These are phyloP conservation scores for Usnea hakonensis DNA, from an alignment of 495 filamentous ascomycete species.

Conservation along the genomic window DNA sequence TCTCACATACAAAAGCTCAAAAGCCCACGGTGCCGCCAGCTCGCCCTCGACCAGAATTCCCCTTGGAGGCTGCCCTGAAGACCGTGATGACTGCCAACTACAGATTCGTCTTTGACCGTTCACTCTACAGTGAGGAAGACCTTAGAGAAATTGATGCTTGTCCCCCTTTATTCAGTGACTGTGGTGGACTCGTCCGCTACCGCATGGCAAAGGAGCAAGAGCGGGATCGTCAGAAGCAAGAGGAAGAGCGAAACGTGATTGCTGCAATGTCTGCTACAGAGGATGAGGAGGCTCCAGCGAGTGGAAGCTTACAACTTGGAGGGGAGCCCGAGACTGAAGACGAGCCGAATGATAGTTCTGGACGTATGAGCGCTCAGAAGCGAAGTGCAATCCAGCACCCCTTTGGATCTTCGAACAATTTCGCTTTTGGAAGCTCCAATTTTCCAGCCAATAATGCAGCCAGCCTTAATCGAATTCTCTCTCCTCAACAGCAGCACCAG, in stretches of 20 bases:
- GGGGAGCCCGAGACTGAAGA: slow-evolving; percentile 76
- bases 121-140: slow-evolving; percentile 46
- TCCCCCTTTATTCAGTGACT: slow-evolving; percentile 72
- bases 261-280: slow-evolving; percentile 36
- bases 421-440: slow-evolving; percentile 41
- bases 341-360: slow-evolving; percentile 41
- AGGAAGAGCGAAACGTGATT: slow-evolving; percentile 48
- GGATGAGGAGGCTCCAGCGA: slow-evolving; percentile 57
- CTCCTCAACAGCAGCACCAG: slow-evolving; percentile 73
- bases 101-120: slow-evolving; percentile 51
- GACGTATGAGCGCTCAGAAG: slow-evolving; percentile 41
- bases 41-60: slow-evolving; percentile 26
- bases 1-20: slow-evolving; percentile 15
- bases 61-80: slow-evolving; percentile 44
- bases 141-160: slow-evolving; percentile 50
- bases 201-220: slow-evolving; percentile 62
- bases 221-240: slow-evolving; percentile 53
- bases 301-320: slow-evolving; percentile 80
- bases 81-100: slow-evolving; percentile 50
- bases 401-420: slow-evolving; percentile 46
- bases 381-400: slow-evolving; percentile 64
- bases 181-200: slow-evolving; percentile 64
- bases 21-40: background rate
- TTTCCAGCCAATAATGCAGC: slow-evolving; percentile 47
- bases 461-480: slow-evolving; percentile 57